Percentiles rank a stretch among this genome's conserved stretches.
Conservation (phyloP, 2,329 filamentous ascomycete species). For the Trichoderma gracile region DNA sequence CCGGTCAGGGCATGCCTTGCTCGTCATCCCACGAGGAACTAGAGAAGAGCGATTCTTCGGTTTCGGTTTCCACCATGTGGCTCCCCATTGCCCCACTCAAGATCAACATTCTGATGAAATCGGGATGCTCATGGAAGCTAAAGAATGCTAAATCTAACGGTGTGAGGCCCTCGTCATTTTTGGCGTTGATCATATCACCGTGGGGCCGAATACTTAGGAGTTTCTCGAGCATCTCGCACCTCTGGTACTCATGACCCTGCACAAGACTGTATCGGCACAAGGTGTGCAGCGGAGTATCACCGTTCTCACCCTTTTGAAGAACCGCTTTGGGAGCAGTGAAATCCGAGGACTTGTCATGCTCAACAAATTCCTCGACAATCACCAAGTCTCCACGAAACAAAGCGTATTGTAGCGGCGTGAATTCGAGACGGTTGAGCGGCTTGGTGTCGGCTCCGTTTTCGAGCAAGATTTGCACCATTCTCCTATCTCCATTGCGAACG, state of each 20-base stretch:
- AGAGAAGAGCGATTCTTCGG: fast-evolving
- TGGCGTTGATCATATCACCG: background rate
- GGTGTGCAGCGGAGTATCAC: background rate
- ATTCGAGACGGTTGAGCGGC: background rate
- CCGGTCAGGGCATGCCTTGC: too few species aligned
- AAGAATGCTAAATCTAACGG: background rate
- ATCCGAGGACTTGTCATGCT: background rate
- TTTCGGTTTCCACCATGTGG: background rate
- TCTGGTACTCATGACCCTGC: fast-evolving
- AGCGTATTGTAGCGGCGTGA: background rate
- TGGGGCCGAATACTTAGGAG: background rate
- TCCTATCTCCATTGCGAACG: background rate
- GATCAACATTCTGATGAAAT: background rate
- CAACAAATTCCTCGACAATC: background rate
- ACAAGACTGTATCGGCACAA: background rate
- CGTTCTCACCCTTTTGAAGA: background rate
- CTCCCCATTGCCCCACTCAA: background rate
- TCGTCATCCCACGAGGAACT: too few species aligned
- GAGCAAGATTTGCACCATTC: background rate
- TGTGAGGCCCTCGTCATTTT: background rate
- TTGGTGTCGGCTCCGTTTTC: background rate
- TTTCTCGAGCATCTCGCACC: background rate
- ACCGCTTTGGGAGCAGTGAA: background rate
- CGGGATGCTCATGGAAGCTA: background rate
- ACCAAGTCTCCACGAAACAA: background rate